A percentile compares a stretch with the other conserved stretches of the same genome.
phyloP scores from a whole-genome alignment of 139 green algal species.

The Pseudopediastrum boryanum region DNA sequence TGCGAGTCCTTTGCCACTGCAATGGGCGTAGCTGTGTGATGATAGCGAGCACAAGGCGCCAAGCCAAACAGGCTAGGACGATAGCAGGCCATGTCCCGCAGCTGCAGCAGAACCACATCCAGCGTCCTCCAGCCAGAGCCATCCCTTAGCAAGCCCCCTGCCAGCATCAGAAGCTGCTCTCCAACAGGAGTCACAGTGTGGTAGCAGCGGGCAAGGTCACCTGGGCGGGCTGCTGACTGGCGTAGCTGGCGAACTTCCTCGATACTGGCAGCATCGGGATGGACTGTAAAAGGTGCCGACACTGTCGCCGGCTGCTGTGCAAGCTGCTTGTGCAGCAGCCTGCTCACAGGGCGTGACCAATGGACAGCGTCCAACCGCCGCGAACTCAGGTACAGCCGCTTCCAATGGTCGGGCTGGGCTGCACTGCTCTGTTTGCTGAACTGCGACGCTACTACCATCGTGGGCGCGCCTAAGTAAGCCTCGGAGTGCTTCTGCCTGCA shows the following conservation, averaged over 20 bases:
- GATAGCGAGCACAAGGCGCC: neutral
- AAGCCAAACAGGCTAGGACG: neutral
- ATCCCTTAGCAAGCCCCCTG: conserved; percentile 4
- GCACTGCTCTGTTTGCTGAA: neutral
- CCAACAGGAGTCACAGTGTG: conserved; percentile 13
- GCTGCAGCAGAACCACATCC: conserved; percentile 18
- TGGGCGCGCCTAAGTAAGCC: neutral
- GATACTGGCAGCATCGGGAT: neutral
- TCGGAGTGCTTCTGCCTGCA: conserved; percentile 9
- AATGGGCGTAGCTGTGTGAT: conserved; percentile 1
- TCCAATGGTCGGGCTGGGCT: conserved; percentile 13
- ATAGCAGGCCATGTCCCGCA: neutral
- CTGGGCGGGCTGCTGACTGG: neutral
- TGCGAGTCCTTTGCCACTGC: neutral
- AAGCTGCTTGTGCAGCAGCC: neutral
- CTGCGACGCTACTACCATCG: neutral
- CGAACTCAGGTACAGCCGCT: neutral
- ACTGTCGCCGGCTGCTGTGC: neutral
- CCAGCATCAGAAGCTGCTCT: conserved; percentile 2
- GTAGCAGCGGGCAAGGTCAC: neutral
- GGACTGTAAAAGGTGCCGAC: neutral
- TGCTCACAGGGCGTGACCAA: neutral
- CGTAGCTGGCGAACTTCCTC: no score
- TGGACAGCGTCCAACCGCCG: neutral
- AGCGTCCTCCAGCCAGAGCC: neutral